Conservation (phyloP, 106 monocot genomes). For the Dendrobium officinale region DNA sequence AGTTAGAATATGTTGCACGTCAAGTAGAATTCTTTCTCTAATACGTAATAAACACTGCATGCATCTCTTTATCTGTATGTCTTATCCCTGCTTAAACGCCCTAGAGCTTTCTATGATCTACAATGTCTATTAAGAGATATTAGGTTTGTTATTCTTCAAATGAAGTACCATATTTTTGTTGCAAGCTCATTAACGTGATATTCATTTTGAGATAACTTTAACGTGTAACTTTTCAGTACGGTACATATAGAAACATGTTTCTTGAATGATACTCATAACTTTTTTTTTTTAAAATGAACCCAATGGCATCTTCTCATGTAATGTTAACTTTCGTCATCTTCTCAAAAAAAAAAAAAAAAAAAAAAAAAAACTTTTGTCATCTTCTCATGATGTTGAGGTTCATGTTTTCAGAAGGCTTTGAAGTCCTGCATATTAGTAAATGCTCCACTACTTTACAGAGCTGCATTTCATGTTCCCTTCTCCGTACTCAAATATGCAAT, state of each 20-base stretch:
- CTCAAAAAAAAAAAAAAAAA: neutral
- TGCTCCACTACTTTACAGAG: conserved; percentile 88
- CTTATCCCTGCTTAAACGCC: neutral
- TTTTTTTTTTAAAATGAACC: neutral
- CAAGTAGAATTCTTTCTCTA: neutral
- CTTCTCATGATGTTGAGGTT: neutral
- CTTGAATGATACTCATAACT: neutral
- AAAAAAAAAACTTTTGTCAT: neutral
- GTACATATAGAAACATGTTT: neutral
- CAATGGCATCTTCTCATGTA: neutral
- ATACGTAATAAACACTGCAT: neutral
- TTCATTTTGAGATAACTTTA: neutral
- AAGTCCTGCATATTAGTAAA: conserved; percentile 86
- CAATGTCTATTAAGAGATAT: neutral
- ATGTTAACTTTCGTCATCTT: neutral
- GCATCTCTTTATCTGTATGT: neutral
- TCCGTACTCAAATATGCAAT: conserved; percentile 99
- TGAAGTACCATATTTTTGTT: neutral
- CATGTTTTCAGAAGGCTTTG: conserved; percentile 60
- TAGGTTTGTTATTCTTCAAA: neutral
- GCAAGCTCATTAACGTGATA: neutral
- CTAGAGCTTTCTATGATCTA: neutral
- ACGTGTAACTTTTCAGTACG: neutral
- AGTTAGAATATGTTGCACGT: neutral
- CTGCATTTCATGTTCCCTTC: conserved; percentile 71